Conservation (phyloP, 352 stramenopile genomes). For the Pythium scleroteichum region DNA sequence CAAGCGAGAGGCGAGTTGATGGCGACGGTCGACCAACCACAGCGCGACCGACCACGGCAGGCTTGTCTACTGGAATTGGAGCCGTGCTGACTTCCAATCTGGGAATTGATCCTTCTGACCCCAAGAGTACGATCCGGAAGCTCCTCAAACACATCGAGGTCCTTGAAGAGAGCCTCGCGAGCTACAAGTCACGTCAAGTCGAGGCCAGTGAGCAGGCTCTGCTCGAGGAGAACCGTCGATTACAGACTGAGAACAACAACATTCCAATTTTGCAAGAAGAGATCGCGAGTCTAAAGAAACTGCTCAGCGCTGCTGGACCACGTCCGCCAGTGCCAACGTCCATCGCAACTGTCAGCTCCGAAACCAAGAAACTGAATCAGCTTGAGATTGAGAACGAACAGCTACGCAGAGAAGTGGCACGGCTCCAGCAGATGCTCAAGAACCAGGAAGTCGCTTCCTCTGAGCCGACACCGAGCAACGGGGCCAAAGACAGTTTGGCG, state of each 20-base stretch:
- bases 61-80: constrained; percentile 12
- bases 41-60: constrained; percentile 7
- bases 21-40: neutral
- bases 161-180: constrained; percentile 63
- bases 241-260: constrained; percentile 86
- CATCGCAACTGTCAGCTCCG: neutral
- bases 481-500: neutral
- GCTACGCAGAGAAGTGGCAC: constrained; percentile 40
- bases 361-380: constrained; percentile 38
- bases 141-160: constrained; percentile 84
- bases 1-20: no score
- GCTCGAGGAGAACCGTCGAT: constrained; percentile 58
- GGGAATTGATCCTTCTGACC: constrained; percentile 75
- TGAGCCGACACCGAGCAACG: constrained; percentile 22
- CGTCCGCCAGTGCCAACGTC: constrained; percentile 19
- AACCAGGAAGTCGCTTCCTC: constrained; percentile 14
- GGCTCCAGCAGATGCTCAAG: constrained; percentile 45
- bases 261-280: constrained; percentile 79
- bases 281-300: constrained; percentile 67
- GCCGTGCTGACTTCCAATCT: constrained; percentile 52
- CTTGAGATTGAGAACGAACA: constrained; percentile 41
- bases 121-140: constrained; percentile 79
- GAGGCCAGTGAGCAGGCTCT: constrained; percentile 52
- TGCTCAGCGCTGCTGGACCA: constrained; percentile 5
- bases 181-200: constrained; percentile 53